A percentile compares a stretch with the other conserved stretches of the same genome.
Conservation (phyloP, 495 filamentous ascomycete genomes). For the Neurospora sp. region DNA sequence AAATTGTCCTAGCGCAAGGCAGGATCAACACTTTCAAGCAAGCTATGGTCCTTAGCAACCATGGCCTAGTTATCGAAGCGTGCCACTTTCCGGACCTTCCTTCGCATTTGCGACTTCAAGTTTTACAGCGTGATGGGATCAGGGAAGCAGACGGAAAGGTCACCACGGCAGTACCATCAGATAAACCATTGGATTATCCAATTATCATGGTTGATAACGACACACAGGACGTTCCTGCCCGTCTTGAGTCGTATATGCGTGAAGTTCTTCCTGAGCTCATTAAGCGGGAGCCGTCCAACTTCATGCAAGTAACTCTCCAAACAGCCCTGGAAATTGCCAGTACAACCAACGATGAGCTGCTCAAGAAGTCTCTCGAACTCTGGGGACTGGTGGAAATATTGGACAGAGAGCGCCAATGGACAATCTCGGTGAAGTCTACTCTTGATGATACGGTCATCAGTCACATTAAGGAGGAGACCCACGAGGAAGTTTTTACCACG, state of each 20-base stretch:
- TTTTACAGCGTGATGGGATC: constrained; percentile 40
- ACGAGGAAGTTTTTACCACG: constrained; percentile 36
- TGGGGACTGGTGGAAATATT: constrained; percentile 70
- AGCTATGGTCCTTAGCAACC: constrained; percentile 45
- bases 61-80: constrained; percentile 54
- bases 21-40: constrained; percentile 51
- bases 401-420: constrained; percentile 58
- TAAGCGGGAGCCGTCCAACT: constrained; percentile 53
- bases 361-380: constrained; percentile 59
- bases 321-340: constrained; percentile 46
- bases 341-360: constrained; percentile 50
- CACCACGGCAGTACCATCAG: constrained; percentile 29
- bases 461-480: constrained; percentile 30
- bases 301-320: constrained; percentile 57
- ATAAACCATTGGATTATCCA: constrained; percentile 22
- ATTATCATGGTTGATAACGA: constrained; percentile 56
- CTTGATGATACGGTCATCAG: constrained; percentile 18
- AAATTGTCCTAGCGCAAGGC: constrained; percentile 57
- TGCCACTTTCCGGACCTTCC: constrained; percentile 55
- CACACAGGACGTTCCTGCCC: constrained; percentile 54
- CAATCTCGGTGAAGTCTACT: constrained; percentile 35
- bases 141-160: constrained; percentile 26
- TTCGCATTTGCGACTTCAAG: constrained; percentile 43
- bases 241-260: constrained; percentile 63
- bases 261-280: constrained; percentile 51